phyloP scores from a whole-genome alignment of 2,329 filamentous ascomycete genomes.

The Scedosporium boydii region DNA sequence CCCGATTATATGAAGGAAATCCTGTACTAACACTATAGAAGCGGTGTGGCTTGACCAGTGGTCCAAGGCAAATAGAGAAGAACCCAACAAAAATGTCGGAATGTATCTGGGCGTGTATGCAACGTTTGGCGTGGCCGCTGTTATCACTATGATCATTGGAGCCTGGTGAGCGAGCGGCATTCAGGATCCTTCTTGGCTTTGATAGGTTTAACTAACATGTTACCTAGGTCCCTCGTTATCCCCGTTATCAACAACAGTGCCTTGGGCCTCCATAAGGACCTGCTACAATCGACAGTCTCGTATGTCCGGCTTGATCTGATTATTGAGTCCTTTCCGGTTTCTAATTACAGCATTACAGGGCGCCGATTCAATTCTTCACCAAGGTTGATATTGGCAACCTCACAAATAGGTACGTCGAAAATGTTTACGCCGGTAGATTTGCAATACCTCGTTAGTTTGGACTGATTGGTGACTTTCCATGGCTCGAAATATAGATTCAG shows the following conservation, averaged over 20 bases:
- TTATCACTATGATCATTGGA: background rate
- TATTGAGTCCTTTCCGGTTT: background rate
- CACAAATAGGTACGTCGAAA: background rate
- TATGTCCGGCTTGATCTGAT: background rate
- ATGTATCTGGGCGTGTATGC: conserved; percentile 17
- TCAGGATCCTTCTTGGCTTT: background rate
- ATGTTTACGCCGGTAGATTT: no score
- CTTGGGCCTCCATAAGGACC: background rate
- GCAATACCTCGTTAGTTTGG: no score
- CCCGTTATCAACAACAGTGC: background rate
- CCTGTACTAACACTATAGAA: conserved; percentile 32
- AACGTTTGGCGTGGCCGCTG: background rate
- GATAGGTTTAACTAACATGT: background rate
- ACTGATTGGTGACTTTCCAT: background rate
- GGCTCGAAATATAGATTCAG: conserved; percentile 22
- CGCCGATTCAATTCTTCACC: background rate
- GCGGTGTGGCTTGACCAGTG: conserved; percentile 32
- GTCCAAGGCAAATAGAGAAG: conserved; percentile 16
- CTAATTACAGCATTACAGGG: background rate
- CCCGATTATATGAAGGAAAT: background rate
- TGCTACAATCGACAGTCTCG: background rate
- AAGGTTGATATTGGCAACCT: background rate
- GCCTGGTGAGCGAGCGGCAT: background rate
- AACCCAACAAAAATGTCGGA: conserved; percentile 26
- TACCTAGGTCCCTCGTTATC: background rate